A percentile compares a stretch with the other conserved stretches of the same genome.
phyloP scores from a whole-genome alignment of 441 rosid genomes.

The Hura crepitans region DNA sequence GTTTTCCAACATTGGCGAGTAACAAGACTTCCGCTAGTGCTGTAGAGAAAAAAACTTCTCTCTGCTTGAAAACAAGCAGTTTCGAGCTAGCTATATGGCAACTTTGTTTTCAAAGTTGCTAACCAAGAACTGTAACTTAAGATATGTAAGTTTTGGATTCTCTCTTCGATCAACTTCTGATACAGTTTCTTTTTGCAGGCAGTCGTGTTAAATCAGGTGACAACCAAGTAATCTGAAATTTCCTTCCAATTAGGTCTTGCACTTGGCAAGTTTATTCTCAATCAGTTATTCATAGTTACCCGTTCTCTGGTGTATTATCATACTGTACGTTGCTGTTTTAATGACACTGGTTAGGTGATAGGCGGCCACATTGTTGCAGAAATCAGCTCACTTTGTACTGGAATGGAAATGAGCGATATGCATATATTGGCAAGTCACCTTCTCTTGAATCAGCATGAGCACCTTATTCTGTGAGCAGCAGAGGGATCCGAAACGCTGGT shows the following conservation, averaged over 20 bases:
- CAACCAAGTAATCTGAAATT: slow-evolving; percentile 67
- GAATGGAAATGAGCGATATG: slow-evolving; percentile 75
- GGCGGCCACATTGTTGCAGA: slow-evolving; percentile 96
- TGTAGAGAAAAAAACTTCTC: too few species aligned
- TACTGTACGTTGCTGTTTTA: slow-evolving; percentile 6
- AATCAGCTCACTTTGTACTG: slow-evolving; percentile 78
- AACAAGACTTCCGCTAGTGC: too few species aligned
- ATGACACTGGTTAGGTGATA: slow-evolving; percentile 56
- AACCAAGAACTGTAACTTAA: too few species aligned
- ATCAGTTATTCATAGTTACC: not conserved
- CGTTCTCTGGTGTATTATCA: slow-evolving; percentile 11
- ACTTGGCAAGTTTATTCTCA: slow-evolving; percentile 45
- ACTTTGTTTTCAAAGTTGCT: too few species aligned
- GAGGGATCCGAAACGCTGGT: slow-evolving; percentile 67
- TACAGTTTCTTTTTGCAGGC: too few species aligned
- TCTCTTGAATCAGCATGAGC: slow-evolving; percentile 77
- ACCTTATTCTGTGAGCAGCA: slow-evolving; percentile 59
- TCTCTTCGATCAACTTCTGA: too few species aligned
- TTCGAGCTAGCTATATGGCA: too few species aligned
- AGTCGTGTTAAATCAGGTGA: slow-evolving; percentile 83
- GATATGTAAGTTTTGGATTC: too few species aligned
- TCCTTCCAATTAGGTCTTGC: slow-evolving; percentile 83
- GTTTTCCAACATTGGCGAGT: too few species aligned
- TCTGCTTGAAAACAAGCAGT: too few species aligned
- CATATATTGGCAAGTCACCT: slow-evolving; percentile 84